Evolutionary conservation across 352 stramenopile species (phyloP), one percentile per base, ranked within the genome.

Genomic region (Globisporangium nagaii): DNA sequence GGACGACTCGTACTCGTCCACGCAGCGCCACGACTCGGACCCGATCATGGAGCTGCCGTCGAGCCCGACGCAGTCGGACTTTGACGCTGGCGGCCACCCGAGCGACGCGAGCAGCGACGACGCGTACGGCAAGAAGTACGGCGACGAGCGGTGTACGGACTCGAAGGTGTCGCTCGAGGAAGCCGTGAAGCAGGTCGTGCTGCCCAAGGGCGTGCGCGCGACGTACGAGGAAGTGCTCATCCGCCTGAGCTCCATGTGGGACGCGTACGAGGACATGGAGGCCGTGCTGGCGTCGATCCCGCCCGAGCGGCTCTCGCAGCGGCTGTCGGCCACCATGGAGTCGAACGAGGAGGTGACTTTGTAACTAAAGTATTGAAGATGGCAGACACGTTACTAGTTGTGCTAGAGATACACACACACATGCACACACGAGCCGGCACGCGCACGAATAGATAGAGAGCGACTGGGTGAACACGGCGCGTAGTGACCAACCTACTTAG

Each of bases 181-280:
- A 40, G 83, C 83, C 7, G 71, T 93, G 55, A 90, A 90, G 63
- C 71, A 93, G 49, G 76, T 93, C 31, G 81, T 93, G 39, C 56
- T 93, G 27, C 64, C 76, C 11, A 60, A 69, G 10, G 82, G 82
- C 20, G 50, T 63, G 28, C 60, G 63, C 3, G 75, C 71, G 43
- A 93, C 83, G 17, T 74, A 80, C 57, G 76, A 90, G 63, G 83
- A 93, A 70, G 73, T 91, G 41, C 70, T 88, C 32, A 70, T 84
- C 36, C 78, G 83, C 4, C 60, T 93, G 42, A 88, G 71, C 20
- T 84, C 78, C 27, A 90, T 93, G 83, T 93, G 83, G 83, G 72
- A 81, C 11, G 58, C 80, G 35, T 93, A 86, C 65, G 55, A 62
- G 25, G 79, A 86, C 27, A 54, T 83, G 27, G 65, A 83, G 10